Conservation (phyloP, 208 protist species). For the Phytomonas sp. region DNA sequence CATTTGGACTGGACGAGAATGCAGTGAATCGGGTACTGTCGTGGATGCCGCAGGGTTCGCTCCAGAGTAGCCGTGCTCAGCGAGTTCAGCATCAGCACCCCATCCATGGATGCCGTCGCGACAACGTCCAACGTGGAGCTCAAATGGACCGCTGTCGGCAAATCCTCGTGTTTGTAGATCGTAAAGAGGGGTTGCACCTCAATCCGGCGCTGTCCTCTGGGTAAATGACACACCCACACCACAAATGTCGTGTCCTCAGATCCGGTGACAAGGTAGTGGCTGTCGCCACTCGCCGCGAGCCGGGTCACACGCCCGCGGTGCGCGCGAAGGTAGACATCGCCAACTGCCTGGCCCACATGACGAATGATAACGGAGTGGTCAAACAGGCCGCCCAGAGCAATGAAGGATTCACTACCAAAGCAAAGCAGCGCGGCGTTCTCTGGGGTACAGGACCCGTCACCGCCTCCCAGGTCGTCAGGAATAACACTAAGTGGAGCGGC, state of each 20-base stretch:
- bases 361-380: constrained; percentile 76
- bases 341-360: constrained; percentile 24
- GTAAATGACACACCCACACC: constrained; percentile 66
- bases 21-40: constrained; percentile 48
- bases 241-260: constrained; percentile 88
- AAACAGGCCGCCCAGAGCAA: constrained; percentile 72
- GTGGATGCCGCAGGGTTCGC: constrained; percentile 63
- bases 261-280: constrained; percentile 75
- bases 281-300: constrained; percentile 58
- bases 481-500: constrained; percentile 52
- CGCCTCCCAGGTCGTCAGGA: constrained; percentile 23
- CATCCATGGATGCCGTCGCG: constrained; percentile 73
- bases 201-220: constrained; percentile 23
- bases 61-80: constrained; percentile 56
- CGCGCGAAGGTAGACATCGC: constrained; percentile 54
- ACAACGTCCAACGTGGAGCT: constrained; percentile 66
- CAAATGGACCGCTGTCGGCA: constrained; percentile 67
- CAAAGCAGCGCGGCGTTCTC: constrained; percentile 53
- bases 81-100: constrained; percentile 74
- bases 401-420: constrained; percentile 59
- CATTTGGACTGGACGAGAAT: constrained; percentile 66
- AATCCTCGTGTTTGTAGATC: constrained; percentile 81
- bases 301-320: constrained; percentile 71
- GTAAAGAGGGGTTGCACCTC: constrained; percentile 60
- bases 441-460: constrained; percentile 46